phyloP scores from a whole-genome alignment of 495 filamentous ascomycete genomes.

The Penicillium cataractarum region DNA sequence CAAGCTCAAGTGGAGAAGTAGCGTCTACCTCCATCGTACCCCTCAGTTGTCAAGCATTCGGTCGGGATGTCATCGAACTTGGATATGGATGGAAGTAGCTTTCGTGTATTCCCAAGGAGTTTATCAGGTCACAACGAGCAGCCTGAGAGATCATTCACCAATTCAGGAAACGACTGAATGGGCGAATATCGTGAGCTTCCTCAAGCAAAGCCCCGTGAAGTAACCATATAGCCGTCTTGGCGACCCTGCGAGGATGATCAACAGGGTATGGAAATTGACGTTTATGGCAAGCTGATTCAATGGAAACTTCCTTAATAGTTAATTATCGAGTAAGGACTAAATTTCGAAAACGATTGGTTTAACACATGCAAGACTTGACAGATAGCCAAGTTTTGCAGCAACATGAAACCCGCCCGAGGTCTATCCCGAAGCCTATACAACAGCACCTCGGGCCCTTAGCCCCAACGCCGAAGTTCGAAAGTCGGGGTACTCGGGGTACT shows the following conservation, averaged over 20 bases:
- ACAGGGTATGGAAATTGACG: neutral
- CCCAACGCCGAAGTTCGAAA: neutral
- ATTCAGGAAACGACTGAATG: slow-evolving; percentile 39
- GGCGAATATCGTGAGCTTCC: neutral
- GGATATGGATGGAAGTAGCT: too few species aligned
- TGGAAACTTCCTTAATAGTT: neutral
- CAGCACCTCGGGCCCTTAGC: neutral
- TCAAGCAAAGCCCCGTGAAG: neutral
- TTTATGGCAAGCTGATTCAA: neutral
- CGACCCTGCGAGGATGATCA: neutral
- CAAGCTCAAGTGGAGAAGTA: slow-evolving; percentile 26
- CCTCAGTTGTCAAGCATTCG: slow-evolving; percentile 29
- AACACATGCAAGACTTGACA: neutral
- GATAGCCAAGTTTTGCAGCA: neutral
- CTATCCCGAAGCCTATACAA: neutral
- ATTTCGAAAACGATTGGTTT: too few species aligned
- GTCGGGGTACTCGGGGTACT: neutral
- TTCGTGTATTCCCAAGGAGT: too few species aligned
- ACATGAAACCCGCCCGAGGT: neutral
- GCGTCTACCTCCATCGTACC: slow-evolving; percentile 27
- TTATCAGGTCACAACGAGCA: neutral
- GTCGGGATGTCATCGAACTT: slow-evolving; percentile 15
- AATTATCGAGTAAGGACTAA: neutral
- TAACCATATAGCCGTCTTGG: slow-evolving; percentile 7
- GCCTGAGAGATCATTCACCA: slow-evolving; percentile 28